Evolutionary conservation across 176 grass and related monocot species (phyloP).

Genomic region (Canna indica): DNA sequence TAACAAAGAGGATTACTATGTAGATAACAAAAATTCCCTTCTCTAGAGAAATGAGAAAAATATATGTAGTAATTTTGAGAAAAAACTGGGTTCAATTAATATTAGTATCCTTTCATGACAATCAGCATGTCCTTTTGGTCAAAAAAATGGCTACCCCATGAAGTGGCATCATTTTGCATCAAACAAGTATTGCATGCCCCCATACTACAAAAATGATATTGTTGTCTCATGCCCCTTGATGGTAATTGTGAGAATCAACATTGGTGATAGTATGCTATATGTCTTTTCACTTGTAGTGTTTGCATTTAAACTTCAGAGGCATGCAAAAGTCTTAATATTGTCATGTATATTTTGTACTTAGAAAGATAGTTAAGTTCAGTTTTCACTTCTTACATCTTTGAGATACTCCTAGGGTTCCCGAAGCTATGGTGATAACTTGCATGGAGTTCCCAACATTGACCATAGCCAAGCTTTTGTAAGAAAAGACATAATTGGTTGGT

Average conservation of each 20-base stretch:
- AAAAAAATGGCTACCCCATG: no score
- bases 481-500: conserved; percentile 81
- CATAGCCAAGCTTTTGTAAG: conserved; percentile 89
- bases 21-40: no score
- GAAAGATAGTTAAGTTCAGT: background rate
- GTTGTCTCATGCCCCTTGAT: background rate
- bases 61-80: no score
- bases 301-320: background rate
- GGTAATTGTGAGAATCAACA: no score
- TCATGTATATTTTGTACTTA: background rate
- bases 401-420: conserved; percentile 45
- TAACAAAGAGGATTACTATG: no score
- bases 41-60: no score
- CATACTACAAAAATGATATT: background rate
- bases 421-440: conserved; percentile 65
- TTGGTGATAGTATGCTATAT: no score
- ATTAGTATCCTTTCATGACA: no score
- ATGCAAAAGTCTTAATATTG: background rate
- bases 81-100: no score
- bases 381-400: conserved; percentile 3
- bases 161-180: no score
- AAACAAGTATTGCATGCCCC: background rate
- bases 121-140: no score
- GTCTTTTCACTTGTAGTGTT: no score
- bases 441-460: conserved; percentile 91